Evolutionary conservation across 2,329 filamentous ascomycete genomes (phyloP).

Genomic region (Knoxdaviesia proteae): DNA sequence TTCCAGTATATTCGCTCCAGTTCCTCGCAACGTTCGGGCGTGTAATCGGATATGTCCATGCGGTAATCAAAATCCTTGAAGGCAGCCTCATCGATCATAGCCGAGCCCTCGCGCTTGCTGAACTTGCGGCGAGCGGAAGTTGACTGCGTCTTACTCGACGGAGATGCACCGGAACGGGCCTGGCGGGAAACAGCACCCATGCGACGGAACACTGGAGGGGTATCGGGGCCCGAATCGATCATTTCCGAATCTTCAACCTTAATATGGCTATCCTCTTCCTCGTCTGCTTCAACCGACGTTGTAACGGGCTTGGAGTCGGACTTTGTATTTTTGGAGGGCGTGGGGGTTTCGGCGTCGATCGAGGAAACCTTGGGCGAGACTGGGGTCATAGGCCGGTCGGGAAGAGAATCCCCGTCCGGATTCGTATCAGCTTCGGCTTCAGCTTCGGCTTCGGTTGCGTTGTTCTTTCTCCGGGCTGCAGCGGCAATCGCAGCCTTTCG

Average conservation of each 20-base stretch:
- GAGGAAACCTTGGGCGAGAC: constrained; percentile 23
- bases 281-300: neutral
- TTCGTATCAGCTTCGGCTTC: constrained; percentile 16
- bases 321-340: neutral
- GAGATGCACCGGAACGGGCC: no score
- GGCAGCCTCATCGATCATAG: constrained; percentile 69
- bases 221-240: constrained; percentile 18
- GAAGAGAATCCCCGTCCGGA: constrained; percentile 12
- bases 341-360: constrained; percentile 9
- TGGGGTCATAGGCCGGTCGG: constrained; percentile 36
- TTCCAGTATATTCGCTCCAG: constrained; percentile 95
- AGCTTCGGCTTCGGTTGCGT: constrained; percentile 9
- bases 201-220: constrained; percentile 8
- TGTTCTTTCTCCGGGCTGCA: no score
- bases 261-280: constrained; percentile 10
- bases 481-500: constrained; percentile 7
- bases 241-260: constrained; percentile 17
- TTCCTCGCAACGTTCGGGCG: constrained; percentile 78
- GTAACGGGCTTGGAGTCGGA: neutral
- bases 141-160: constrained; percentile 37
- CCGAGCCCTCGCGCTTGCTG: constrained; percentile 56
- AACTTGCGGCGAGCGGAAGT: constrained; percentile 76
- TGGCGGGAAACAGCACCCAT: constrained; percentile 26
- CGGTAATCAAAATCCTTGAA: constrained; percentile 85
- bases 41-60: constrained; percentile 74